Base-by-base conservation (phyloP, 2,329 filamentous ascomycete species). In the Cladosporium colombiae region DNA sequence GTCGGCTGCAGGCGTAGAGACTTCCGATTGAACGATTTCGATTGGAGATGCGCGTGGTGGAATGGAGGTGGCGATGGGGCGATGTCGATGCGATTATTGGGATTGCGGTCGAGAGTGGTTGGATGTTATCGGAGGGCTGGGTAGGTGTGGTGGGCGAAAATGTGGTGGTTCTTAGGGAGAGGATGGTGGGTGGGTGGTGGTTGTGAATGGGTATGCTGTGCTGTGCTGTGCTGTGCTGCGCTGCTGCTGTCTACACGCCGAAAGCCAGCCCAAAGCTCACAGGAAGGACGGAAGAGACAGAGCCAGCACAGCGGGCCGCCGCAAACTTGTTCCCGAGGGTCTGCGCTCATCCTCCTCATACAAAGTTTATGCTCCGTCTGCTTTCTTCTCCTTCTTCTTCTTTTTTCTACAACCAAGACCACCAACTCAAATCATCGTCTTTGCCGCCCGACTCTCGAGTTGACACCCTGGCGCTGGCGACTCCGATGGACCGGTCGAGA, bases 401-500 rank as follows among this genome's bases (percentile, higher is more conserved):
- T 31, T 61, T 50, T 23, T 52, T 37, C 13, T 62, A 56, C 50
- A 79, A 78, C 74, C 81, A 84, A 86, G 88, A 90, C 88, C 88
- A 87, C 85, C 84, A 88, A 63, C 84, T 90, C 88, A 90, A 90
- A 90, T 89, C 85, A 88, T 88, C 85, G 85, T 83, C 86, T 86
- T 85, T 82, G 84, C 78, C 56, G 27, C 40, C 83, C 83, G 73
- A 70, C 74, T 69, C 71, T 72, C 73, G 56, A 59, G 57, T 76
- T 81, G 73, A 88, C 86, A 84, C 21, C 53, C 57, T 69, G 70
- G 71, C 83, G 83, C 85, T 89, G 87, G 83, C 84, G 86, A 89
- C 83, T 90, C 86, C 86, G 86, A 86, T 86, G 85, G 79, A 85
- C 85, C 83, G 80, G 89, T 90, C 89, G 81, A 91, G 89, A 92